Conservation (phyloP, 2,329 filamentous ascomycete genomes). For the Scortechinia acanthostroma region DNA sequence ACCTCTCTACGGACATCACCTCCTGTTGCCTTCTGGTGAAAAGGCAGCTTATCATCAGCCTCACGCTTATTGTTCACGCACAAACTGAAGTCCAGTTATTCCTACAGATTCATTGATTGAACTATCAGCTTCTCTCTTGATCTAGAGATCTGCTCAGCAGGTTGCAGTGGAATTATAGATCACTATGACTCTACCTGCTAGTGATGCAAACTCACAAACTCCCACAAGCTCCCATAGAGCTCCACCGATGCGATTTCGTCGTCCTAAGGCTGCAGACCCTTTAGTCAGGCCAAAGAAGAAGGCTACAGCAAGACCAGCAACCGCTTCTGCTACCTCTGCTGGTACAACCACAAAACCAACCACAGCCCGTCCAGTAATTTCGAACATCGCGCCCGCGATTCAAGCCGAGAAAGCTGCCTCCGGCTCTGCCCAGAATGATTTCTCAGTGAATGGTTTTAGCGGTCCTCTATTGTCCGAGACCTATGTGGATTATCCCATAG, state of each 20-base stretch:
- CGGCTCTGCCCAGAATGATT: slow-evolving; percentile 14
- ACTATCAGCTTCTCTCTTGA: too few relatives aligned
- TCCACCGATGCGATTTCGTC: slow-evolving; percentile 24
- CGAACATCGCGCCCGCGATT: slow-evolving; percentile 1
- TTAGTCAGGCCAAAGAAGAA: slow-evolving; percentile 31
- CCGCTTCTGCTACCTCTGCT: too few relatives aligned
- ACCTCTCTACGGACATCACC: too few relatives aligned
- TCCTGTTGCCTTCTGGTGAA: too few relatives aligned
- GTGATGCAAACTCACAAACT: too few relatives aligned
- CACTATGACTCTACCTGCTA: too few relatives aligned
- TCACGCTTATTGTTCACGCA: too few relatives aligned
- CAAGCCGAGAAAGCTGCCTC: slow-evolving; percentile 6
- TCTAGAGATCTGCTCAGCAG: too few relatives aligned
- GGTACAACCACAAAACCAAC: slow-evolving; percentile 11
- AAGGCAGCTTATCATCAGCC: too few relatives aligned
- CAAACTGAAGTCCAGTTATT: too few relatives aligned
- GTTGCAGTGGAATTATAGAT: too few relatives aligned
- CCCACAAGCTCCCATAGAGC: slow-evolving; percentile 17
- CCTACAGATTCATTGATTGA: too few relatives aligned
- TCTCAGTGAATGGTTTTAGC: slow-evolving; percentile 28
- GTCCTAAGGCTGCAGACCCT: slow-evolving; percentile 29
- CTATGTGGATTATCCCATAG: slow-evolving; percentile 43
- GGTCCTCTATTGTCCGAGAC: slow-evolving; percentile 25
- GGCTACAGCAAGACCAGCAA: slow-evolving; percentile 9
- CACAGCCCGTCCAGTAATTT: background rate